Evolutionary conservation across 164 flowering plant species (phyloP).

Genomic region (Aristolochia californica): DNA sequence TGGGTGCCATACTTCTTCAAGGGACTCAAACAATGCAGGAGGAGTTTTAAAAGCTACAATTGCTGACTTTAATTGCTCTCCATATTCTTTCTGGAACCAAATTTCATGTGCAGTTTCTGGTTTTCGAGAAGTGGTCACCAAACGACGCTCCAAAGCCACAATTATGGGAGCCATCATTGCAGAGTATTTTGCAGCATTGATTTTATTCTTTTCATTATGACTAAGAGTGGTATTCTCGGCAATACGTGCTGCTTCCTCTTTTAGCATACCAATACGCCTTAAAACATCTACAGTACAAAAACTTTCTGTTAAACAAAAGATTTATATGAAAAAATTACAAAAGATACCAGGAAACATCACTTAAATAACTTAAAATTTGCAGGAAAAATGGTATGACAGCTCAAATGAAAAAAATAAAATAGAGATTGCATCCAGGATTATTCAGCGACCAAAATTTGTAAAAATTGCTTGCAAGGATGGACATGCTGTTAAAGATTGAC

Average conservation of each 20-base stretch:
- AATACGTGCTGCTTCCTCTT: conserved; percentile 86
- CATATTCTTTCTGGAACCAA: conserved; percentile 76
- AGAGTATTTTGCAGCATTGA: conserved; percentile 89
- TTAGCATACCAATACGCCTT: conserved; percentile 81
- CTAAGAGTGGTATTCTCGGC: conserved; percentile 79
- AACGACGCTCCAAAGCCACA: conserved; percentile 94
- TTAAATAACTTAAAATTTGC: neutral
- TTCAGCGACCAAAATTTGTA: no score
- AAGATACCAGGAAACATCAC: neutral
- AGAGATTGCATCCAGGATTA: no score
- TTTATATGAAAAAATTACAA: neutral
- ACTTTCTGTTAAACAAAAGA: neutral
- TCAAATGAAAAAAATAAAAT: no score
- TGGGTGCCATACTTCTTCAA: conserved; percentile 92
- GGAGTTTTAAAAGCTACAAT: conserved; percentile 65
- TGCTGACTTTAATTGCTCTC: conserved; percentile 66
- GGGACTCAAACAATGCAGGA: conserved; percentile 59
- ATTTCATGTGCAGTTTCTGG: conserved; percentile 93
- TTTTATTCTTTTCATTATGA: conserved; percentile 74
- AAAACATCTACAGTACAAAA: conserved; percentile 59
- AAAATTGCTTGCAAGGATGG: no score
- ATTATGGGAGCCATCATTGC: conserved; percentile 98
- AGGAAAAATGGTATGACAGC: neutral
- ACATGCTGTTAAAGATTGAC: no score
- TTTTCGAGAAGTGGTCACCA: conserved; percentile 77